Base-by-base conservation (phyloP, 2,329 filamentous ascomycete species). In the Diaporthe citriasiana region DNA sequence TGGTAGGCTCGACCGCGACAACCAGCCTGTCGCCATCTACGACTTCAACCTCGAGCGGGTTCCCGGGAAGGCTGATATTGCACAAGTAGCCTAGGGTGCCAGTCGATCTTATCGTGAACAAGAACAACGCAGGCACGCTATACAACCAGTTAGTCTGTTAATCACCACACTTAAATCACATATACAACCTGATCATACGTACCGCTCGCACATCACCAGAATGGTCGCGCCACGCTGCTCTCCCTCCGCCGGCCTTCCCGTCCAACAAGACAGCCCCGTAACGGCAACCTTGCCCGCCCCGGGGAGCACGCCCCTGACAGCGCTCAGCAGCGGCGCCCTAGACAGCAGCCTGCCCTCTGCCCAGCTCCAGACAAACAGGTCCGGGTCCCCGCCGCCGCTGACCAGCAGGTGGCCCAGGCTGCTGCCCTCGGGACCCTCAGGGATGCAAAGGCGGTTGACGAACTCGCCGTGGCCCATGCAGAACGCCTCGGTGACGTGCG, bases 401-500 rank as follows among this genome's bases (percentile, higher is more conserved):
- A 98, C 84, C 40, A 99, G 87, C 1, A 93, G 78, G 8, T 56
- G 27, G n/a, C 91, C 87, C 4, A 87, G 87, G 33, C 86, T 84
- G 0, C 81, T 80, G 0, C 81, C 80, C 4, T 22, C 56, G 0
- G 9, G 19, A 19, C 45, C 22, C 3, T 50, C 45, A 12, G 92
- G 91, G 25, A 96, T 84, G 79, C 92, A 93, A 56, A 99, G 85
- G 73, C 90, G 91, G 84, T 89, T 95, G 77, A 99, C 87, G 81
- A 98, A 98, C 50, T 95, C 90, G 70, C 88, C 91, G 83, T 99
- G 97, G 5, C 95, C 96, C 3, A 98, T 89, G 81, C 96, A 98
- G 83, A 94, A 98, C 0, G 88, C 88, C 82, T 98, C 95, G 76
- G 98, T 97, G 75, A 98, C 88, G 82, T 98, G 93, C 0, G 94